Conservation (phyloP, 1,139 yeast genomes). For the Debaryomyces sp. region DNA sequence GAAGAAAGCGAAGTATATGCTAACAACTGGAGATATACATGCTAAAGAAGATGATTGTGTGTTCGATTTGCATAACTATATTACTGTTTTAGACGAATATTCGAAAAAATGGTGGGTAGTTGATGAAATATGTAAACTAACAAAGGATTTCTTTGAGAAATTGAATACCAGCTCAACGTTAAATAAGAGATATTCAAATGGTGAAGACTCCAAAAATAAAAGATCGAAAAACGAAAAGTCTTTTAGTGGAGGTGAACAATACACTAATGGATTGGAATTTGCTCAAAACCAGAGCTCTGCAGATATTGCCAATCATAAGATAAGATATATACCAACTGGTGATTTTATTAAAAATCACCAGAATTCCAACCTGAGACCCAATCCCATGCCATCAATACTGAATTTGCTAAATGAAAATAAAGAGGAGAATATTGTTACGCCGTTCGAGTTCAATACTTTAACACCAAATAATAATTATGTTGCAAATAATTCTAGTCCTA, state of each 20-base stretch:
- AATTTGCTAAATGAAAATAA: background rate
- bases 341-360: background rate
- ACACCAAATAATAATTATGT: background rate
- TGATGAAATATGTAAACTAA: constrained; percentile 29
- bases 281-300: background rate
- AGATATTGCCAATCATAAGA: background rate
- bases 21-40: constrained; percentile 4
- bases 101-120: constrained; percentile 32
- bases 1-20: constrained; percentile 13
- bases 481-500: background rate
- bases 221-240: background rate
- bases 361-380: background rate
- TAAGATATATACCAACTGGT: background rate
- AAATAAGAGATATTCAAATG: background rate
- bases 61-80: constrained; percentile 21
- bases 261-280: background rate
- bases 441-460: background rate
- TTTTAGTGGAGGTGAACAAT: background rate
- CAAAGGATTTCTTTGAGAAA: constrained; percentile 25
- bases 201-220: background rate
- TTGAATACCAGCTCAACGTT: constrained; percentile 10
- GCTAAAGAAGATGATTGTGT: constrained; percentile 10
- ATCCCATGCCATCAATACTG: background rate
- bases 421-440: background rate
- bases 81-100: constrained; percentile 24